phyloP scores from a whole-genome alignment of 1,284 basidiomycete genomes.

The Pseudomicrostroma phylloplanum region DNA sequence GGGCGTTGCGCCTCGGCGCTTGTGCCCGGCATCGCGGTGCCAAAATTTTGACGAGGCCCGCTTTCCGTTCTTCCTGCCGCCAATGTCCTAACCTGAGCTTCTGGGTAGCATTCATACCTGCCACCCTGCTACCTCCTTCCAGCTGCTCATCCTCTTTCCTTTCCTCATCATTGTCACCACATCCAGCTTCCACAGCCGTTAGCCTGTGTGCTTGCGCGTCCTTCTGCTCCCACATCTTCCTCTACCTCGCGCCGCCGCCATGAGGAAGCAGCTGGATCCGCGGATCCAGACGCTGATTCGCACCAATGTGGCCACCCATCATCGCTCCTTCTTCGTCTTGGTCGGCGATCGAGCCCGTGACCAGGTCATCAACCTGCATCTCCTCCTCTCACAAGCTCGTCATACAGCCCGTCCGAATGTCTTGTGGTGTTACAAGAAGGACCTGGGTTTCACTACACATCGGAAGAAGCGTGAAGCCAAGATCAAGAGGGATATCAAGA shows the following conservation, averaged over 20 bases:
- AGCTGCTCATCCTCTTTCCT: no score
- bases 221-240: neutral
- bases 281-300: slow-evolving; percentile 86
- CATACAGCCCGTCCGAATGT: slow-evolving; percentile 42
- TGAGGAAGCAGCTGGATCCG: slow-evolving; percentile 60
- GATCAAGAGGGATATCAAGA: slow-evolving; percentile 55
- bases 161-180: no score
- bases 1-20: no score
- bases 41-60: no score
- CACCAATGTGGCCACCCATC: slow-evolving; percentile 75
- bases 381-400: slow-evolving; percentile 56
- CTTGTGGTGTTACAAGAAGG: slow-evolving; percentile 47
- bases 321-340: slow-evolving; percentile 91
- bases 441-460: slow-evolving; percentile 61
- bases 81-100: no score
- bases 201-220: no score
- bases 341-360: slow-evolving; percentile 92
- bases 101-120: no score
- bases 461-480: slow-evolving; percentile 68
- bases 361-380: slow-evolving; percentile 95
- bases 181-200: no score
- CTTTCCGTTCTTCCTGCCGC: no score
- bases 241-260: slow-evolving; percentile 9
- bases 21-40: no score
- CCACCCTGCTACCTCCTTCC: no score